These are phyloP conservation scores for Keithomyces neogunnii DNA, from an alignment of 2,329 filamentous ascomycete species.

Conservation along the genomic window DNA sequence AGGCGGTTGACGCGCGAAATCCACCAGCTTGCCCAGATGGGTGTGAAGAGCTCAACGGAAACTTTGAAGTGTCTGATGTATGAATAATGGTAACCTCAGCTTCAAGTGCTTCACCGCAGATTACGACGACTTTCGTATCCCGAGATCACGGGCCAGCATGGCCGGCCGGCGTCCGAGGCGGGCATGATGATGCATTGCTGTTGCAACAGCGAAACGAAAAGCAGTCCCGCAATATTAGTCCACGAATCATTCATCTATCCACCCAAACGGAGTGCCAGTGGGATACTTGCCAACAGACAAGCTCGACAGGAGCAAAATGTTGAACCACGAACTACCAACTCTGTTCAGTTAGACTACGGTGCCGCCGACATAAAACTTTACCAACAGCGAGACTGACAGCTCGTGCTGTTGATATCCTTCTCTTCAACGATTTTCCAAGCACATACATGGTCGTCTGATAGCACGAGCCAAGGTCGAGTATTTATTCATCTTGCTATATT, in stretches of 20 bases:
- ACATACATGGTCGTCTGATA: too few relatives aligned
- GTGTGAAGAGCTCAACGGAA: neutral
- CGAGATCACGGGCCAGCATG: neutral
- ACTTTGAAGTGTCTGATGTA: neutral
- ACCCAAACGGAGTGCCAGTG: too few relatives aligned
- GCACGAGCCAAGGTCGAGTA: too few relatives aligned
- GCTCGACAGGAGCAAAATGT: too few relatives aligned
- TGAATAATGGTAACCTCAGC: neutral
- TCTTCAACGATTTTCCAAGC: too few relatives aligned
- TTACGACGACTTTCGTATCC: neutral
- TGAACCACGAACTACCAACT: too few relatives aligned
- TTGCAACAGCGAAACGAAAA: neutral
- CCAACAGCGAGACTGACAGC: too few relatives aligned
- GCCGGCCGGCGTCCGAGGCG: neutral
- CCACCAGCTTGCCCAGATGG: neutral
- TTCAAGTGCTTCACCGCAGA: neutral
- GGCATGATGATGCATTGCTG: neutral
- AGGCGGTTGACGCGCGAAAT: constrained; percentile 3
- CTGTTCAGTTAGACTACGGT: too few relatives aligned
- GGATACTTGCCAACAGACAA: too few relatives aligned
- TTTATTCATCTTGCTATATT: too few relatives aligned
- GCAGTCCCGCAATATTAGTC: neutral
- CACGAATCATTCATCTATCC: neutral
- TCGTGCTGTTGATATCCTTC: too few relatives aligned
- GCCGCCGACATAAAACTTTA: too few relatives aligned